A percentile compares a stretch with the other conserved stretches of the same genome.
Conservation (phyloP, 306 rosid species). For the Castanea sativa region DNA sequence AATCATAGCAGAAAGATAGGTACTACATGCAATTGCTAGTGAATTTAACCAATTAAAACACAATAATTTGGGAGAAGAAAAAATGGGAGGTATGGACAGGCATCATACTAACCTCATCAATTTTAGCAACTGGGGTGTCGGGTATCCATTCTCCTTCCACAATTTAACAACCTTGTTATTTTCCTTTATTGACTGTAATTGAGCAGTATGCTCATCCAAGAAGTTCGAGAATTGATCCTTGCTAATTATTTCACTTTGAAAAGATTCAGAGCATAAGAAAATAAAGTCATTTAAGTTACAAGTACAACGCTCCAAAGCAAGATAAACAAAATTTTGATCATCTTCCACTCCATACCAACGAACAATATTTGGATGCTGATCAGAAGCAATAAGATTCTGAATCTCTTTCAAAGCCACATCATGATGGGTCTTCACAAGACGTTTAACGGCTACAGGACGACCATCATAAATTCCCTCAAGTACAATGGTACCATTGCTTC, state of each 20-base stretch:
- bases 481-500: conserved; percentile 83
- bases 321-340: conserved; percentile 80
- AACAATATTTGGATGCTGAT: conserved; percentile 72
- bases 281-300: conserved; percentile 70
- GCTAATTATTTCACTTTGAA: conserved; percentile 5
- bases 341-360: conserved; percentile 82
- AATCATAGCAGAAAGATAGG: not conserved
- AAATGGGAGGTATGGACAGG: not conserved
- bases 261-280: conserved; percentile 32
- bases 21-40: not conserved
- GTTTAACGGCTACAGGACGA: conserved; percentile 78
- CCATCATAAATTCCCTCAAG: conserved; percentile 80
- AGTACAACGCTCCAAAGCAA: conserved; percentile 73
- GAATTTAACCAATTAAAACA: not conserved
- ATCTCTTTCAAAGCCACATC: conserved; percentile 69
- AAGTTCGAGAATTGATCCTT: conserved; percentile 28
- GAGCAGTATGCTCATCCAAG: conserved; percentile 27
- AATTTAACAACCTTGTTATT: conserved; percentile 28
- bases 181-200: conserved; percentile 35
- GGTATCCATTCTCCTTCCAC: conserved; percentile 55
- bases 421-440: conserved; percentile 78
- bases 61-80: not conserved
- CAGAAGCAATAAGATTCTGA: conserved; percentile 75
- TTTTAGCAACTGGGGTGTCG: conserved; percentile 51
- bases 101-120: conserved; percentile 66